Percentiles rank a stretch among this genome's conserved stretches.
phyloP scores from a whole-genome alignment of 1,139 yeast genomes.

The Scheffersomyces parashehatae region DNA sequence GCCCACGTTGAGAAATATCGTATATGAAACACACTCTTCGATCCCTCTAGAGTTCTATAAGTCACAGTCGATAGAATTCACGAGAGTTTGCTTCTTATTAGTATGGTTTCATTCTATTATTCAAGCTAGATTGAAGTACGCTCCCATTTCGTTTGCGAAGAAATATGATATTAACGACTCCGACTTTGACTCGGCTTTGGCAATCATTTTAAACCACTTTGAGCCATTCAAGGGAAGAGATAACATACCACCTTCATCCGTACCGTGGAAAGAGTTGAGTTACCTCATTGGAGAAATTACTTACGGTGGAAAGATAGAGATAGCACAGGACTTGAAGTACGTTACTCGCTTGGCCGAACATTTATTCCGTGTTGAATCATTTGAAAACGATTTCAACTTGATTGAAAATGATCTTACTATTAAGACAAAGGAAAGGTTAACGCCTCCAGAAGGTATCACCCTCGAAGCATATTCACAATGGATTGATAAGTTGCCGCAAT shows the following conservation, averaged over 20 bases:
- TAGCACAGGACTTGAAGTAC: slow-evolving; percentile 41
- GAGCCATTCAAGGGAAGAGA: slow-evolving; percentile 24
- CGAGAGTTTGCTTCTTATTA: slow-evolving; percentile 53
- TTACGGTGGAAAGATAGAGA: slow-evolving; percentile 76
- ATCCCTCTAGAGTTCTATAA: slow-evolving; percentile 19
- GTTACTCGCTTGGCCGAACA: slow-evolving; percentile 23
- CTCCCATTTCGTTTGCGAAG: slow-evolving; percentile 63
- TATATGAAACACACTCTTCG: slow-evolving; percentile 43
- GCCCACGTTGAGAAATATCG: slow-evolving; percentile 56
- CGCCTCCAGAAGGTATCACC: slow-evolving; percentile 50
- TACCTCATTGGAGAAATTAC: slow-evolving; percentile 54
- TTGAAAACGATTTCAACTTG: slow-evolving; percentile 29
- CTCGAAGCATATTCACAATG: slow-evolving; percentile 44
- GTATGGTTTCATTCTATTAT: slow-evolving; percentile 73
- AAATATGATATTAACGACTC: slow-evolving; percentile 70
- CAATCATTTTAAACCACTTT: slow-evolving; percentile 31
- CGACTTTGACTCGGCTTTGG: slow-evolving; percentile 61
- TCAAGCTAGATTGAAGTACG: slow-evolving; percentile 57
- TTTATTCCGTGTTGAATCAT: slow-evolving; percentile 29
- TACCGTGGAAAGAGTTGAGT: slow-evolving; percentile 61
- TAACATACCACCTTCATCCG: slow-evolving; percentile 45
- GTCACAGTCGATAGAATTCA: slow-evolving; percentile 42
- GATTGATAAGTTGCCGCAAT: slow-evolving; percentile 57
- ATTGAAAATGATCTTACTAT: slow-evolving; percentile 27
- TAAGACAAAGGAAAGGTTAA: slow-evolving; percentile 17